phyloP scores from a whole-genome alignment of 169 alveolate species.

The Plasmodium coatneyi region DNA sequence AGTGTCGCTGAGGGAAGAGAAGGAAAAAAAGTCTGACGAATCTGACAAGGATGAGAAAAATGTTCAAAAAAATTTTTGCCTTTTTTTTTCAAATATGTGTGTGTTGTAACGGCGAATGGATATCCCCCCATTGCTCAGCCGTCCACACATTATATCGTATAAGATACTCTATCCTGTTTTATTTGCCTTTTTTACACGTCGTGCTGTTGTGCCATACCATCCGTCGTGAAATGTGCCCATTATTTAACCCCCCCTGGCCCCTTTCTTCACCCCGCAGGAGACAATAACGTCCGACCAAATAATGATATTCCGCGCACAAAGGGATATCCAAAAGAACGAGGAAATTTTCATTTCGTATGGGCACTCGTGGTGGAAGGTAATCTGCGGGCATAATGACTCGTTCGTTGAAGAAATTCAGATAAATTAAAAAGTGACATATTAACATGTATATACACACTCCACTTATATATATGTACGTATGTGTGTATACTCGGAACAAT shows the following conservation, averaged over 20 bases:
- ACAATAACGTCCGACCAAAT: constrained; percentile 18
- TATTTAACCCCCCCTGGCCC: not conserved
- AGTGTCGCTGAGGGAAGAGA: not conserved
- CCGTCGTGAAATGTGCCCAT: not conserved
- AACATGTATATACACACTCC: not conserved
- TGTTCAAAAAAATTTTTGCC: not conserved
- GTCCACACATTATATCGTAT: not conserved
- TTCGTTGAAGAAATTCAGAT: not conserved
- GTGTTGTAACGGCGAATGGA: not conserved
- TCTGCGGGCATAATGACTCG: not conserved
- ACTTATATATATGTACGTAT: not conserved
- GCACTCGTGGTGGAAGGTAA: constrained; percentile 61
- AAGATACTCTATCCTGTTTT: not conserved
- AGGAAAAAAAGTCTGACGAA: not conserved
- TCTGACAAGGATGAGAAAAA: not conserved
- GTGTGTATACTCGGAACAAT: not conserved
- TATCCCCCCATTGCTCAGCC: not conserved
- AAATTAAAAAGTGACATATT: not conserved
- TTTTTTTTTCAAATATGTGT: not conserved
- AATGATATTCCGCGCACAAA: constrained; percentile 39
- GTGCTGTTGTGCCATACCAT: not conserved
- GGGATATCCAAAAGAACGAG: constrained; percentile 19
- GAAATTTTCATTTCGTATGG: constrained; percentile 67
- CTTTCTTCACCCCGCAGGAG: not conserved
- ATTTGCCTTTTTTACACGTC: not conserved